These are phyloP conservation scores for Madurella mycetomatis DNA, from an alignment of 2,329 filamentous ascomycete species.

Conservation along the genomic window DNA sequence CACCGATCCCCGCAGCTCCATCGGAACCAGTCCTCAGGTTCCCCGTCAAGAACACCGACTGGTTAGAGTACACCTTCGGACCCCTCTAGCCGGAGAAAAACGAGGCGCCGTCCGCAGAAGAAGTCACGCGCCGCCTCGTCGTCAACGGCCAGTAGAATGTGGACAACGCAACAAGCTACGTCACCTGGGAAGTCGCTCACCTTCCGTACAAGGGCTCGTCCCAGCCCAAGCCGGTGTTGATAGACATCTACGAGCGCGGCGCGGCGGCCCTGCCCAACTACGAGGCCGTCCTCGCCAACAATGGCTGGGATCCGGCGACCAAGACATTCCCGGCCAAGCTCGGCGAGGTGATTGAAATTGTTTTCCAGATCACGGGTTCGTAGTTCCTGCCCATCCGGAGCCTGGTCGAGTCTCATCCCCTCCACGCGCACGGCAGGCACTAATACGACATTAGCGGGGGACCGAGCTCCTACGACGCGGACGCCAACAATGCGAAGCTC, in stretches of 20 bases:
- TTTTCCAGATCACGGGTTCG: constrained; percentile 32
- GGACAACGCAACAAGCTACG: constrained; percentile 28
- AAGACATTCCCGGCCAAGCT: constrained; percentile 48
- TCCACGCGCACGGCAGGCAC: constrained; percentile 53
- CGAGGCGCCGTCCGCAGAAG: constrained; percentile 37
- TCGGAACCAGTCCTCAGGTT: constrained; percentile 31
- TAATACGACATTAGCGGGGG: constrained; percentile 51
- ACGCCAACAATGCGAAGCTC: constrained; percentile 42
- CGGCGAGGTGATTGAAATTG: constrained; percentile 54
- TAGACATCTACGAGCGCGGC: constrained; percentile 48
- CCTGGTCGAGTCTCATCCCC: constrained; percentile 46
- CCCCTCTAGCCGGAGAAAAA: constrained; percentile 30
- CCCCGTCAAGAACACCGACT: constrained; percentile 34
- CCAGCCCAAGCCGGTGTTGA: constrained; percentile 41
- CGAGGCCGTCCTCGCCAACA: constrained; percentile 43
- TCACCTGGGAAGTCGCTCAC: constrained; percentile 40
- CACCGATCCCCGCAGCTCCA: constrained; percentile 25
- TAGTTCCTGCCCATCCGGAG: constrained; percentile 39
- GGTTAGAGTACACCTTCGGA: constrained; percentile 45
- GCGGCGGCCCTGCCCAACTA: constrained; percentile 47
- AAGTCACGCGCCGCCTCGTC: constrained; percentile 47
- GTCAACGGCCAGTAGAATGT: constrained; percentile 42
- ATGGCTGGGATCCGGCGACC: constrained; percentile 50
- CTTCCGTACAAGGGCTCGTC: constrained; percentile 41
- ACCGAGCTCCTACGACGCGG: constrained; percentile 48